Percentiles rank a stretch among this genome's conserved stretches.
Conservation (phyloP, 495 filamentous ascomycete species). For the Penicillium egyptiacum region DNA sequence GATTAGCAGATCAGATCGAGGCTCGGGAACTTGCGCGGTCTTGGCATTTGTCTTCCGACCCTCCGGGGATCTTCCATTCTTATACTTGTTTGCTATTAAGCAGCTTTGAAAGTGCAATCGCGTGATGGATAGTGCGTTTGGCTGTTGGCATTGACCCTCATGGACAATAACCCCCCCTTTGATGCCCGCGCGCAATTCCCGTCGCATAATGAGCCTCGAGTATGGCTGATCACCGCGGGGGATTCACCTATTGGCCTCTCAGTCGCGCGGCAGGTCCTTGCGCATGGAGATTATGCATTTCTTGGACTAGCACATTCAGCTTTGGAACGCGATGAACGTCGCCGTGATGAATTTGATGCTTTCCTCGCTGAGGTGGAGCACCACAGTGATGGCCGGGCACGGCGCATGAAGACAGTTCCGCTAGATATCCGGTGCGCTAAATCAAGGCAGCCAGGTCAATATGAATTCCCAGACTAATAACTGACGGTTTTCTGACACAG, state of each 20-base stretch:
- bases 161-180: slow-evolving; percentile 42
- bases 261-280: slow-evolving; percentile 71
- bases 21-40: slow-evolving; percentile 21
- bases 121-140: slow-evolving; percentile 37
- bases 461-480: neutral
- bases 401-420: slow-evolving; percentile 44
- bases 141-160: slow-evolving; percentile 30
- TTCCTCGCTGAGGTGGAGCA: slow-evolving; percentile 68
- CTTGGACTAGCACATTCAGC: slow-evolving; percentile 66
- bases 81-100: slow-evolving; percentile 2
- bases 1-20: slow-evolving; percentile 5
- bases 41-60: slow-evolving; percentile 27
- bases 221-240: slow-evolving; percentile 88
- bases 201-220: slow-evolving; percentile 57
- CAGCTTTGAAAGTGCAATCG: slow-evolving; percentile 9
- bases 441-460: neutral
- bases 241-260: slow-evolving; percentile 75
- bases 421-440: slow-evolving; percentile 52
- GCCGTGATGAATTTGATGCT: slow-evolving; percentile 51
- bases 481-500: slow-evolving; percentile 27
- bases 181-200: slow-evolving; percentile 56
- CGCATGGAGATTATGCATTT: slow-evolving; percentile 82
- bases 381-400: slow-evolving; percentile 43
- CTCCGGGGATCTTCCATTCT: slow-evolving; percentile 4
- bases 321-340: slow-evolving; percentile 42